These are phyloP conservation scores for Pyracantha coccinea DNA, from an alignment of 331 rosid genomes.

Conservation along the genomic window DNA sequence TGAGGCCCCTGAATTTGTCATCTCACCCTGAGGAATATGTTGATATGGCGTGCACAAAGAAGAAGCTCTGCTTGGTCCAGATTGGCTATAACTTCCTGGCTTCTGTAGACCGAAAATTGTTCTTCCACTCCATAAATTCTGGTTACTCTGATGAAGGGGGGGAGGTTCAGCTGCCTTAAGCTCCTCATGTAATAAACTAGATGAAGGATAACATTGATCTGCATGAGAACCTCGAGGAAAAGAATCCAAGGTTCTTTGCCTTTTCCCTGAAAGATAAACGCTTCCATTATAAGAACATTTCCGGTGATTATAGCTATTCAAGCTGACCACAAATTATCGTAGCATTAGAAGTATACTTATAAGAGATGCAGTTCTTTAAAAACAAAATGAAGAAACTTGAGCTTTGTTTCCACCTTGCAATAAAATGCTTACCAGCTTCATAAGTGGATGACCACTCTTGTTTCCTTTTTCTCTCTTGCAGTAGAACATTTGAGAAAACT, in stretches of 20 bases:
- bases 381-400: background rate
- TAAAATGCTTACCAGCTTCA: conserved; percentile 25
- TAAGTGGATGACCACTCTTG: conserved; percentile 16
- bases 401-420: conserved; percentile 2
- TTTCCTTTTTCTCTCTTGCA: conserved; percentile 19
- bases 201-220: conserved; percentile 6
- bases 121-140: conserved; percentile 18
- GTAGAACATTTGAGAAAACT: conserved; percentile 6
- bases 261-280: conserved; percentile 22
- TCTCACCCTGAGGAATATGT: conserved; percentile 11
- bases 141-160: conserved; percentile 22
- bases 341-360: background rate
- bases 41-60: conserved; percentile 7
- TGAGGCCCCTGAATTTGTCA: conserved; percentile 25
- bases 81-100: conserved; percentile 15
- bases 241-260: conserved; percentile 14
- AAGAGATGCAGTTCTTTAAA: background rate
- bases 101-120: conserved; percentile 3
- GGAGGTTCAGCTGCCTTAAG: conserved; percentile 16
- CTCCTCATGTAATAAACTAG: conserved; percentile 18
- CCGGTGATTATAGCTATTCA: background rate
- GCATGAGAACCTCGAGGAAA: conserved; percentile 4
- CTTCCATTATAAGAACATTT: background rate
- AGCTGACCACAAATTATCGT: background rate
- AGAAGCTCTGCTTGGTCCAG: conserved; percentile 22